Evolutionary conservation across 2,329 filamentous ascomycete species (phyloP), one percentile per base, ranked within the genome.

Genomic region (Talaromyces sp.): DNA sequence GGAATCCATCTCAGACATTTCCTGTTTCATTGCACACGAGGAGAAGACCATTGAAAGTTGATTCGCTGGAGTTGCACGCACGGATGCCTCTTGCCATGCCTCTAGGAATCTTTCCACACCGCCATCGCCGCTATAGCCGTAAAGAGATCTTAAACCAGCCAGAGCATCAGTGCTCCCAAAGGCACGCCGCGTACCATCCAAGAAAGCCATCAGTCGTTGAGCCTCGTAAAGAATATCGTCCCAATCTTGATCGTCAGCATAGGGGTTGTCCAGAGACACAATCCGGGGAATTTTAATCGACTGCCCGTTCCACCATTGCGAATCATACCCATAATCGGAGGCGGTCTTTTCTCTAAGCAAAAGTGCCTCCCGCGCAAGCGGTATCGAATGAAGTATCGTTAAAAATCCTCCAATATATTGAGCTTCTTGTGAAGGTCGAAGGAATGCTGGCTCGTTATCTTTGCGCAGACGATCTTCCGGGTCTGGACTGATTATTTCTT

Each of bases 261-360:
- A 69, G 35, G 74, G 70, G 64, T 77, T 74, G 33, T 75, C 70
- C 16, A 80, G 71, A 60, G 83, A 80, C n/a, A 87, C 79, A 24
- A 85, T 82, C 56, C 80, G 82, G 3, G 83, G 79, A 14, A 82
- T 73, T 35, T 80, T 76, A 31, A 86, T 83, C 0, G 81, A 72
- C 35, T 80, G 80, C 22, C 87, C 87, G 69, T 83, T 85, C 87
- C 87, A 89, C 87, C 87, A 89, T 11, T 86, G 83, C 1, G 79
- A 69, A 66, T 87, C 82, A 62, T 82, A 73, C 50, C 85, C 85
- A 69, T 89, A 89, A 65, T 84, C 78, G 2, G 75, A 71, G 27
- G 81, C 73, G 6, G 78, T 69, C 31, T 80, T 74, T 8, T 77
- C 76, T n/a, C 82, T 78, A 47, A 82, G 73, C 13, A 89, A 73